A percentile compares a stretch with the other conserved stretches of the same genome.
phyloP scores from a whole-genome alignment of 1,139 yeast genomes.

The Nakaseomyces uthaithaninus region DNA sequence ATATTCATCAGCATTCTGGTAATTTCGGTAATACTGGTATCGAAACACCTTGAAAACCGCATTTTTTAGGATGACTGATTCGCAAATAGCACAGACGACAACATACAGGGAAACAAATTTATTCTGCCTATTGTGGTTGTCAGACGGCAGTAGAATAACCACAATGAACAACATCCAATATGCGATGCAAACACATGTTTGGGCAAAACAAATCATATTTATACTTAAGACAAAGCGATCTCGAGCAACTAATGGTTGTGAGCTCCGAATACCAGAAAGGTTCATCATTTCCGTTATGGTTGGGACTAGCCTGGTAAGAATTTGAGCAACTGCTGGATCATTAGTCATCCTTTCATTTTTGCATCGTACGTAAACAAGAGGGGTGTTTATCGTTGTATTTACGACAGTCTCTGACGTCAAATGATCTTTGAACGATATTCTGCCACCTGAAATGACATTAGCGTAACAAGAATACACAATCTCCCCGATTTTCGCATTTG shows the following conservation, averaged over 20 bases:
- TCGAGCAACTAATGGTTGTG: neutral
- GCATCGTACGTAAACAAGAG: constrained; percentile 1
- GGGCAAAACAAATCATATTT: constrained; percentile 12
- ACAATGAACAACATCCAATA: constrained; percentile 18
- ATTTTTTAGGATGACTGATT: constrained; percentile 10
- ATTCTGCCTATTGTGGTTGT: constrained; percentile 14
- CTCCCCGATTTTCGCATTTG: constrained; percentile 9
- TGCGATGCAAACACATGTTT: constrained; percentile 14
- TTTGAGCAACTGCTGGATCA: neutral
- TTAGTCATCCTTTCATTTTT: neutral
- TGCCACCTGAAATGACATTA: constrained; percentile 2
- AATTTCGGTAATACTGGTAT: constrained; percentile 12
- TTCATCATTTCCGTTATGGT: neutral
- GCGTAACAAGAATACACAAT: constrained; percentile 1
- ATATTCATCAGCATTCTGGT: constrained; percentile 12
- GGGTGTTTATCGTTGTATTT: neutral
- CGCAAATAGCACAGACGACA: constrained; percentile 12
- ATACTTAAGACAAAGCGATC: constrained; percentile 12
- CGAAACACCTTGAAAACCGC: constrained; percentile 11
- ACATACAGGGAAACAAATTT: constrained; percentile 14
- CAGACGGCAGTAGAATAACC: constrained; percentile 14
- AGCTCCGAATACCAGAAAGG: neutral
- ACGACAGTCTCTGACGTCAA: neutral
- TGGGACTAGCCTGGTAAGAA: neutral
- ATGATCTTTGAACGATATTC: neutral